These are phyloP conservation scores for Mycocentrospora acerina DNA, from an alignment of 2,329 filamentous ascomycete species.

Conservation along the genomic window DNA sequence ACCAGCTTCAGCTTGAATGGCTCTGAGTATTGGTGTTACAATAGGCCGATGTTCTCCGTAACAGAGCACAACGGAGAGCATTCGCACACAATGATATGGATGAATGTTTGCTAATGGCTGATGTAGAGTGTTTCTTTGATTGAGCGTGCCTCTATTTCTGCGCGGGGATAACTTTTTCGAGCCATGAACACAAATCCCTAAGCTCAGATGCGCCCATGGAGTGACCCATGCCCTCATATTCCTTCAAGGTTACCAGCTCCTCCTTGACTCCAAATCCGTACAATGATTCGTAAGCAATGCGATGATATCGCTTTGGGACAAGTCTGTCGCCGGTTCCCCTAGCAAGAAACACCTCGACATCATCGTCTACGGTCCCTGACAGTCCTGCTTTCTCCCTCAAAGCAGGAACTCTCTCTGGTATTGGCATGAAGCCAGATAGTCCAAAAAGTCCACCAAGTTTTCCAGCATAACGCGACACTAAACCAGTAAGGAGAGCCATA, in stretches of 20 bases:
- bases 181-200: constrained; percentile 48
- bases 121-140: no score
- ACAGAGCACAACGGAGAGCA: no score
- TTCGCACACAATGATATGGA: no score
- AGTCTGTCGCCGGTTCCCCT: constrained; percentile 52
- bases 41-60: no score
- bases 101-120: no score
- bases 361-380: constrained; percentile 32
- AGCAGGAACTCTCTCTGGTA: constrained; percentile 42
- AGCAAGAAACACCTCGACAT: constrained; percentile 49
- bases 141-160: constrained; percentile 24
- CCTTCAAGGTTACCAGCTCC: constrained; percentile 44
- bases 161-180: constrained; percentile 45
- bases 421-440: constrained; percentile 52
- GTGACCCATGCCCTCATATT: constrained; percentile 54
- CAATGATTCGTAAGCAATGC: constrained; percentile 46
- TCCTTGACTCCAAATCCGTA: constrained; percentile 43
- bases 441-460: constrained; percentile 46
- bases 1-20: no score
- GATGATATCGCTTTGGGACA: constrained; percentile 48
- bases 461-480: constrained; percentile 46
- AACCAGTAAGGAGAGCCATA: constrained; percentile 46
- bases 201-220: constrained; percentile 46
- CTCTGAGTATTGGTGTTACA: no score
- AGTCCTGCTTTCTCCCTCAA: constrained; percentile 43